Percentiles rank a stretch among this genome's conserved stretches.
Evolutionary conservation across 305 asterid genomes (phyloP).

Genomic region (Solanum chacoense): DNA sequence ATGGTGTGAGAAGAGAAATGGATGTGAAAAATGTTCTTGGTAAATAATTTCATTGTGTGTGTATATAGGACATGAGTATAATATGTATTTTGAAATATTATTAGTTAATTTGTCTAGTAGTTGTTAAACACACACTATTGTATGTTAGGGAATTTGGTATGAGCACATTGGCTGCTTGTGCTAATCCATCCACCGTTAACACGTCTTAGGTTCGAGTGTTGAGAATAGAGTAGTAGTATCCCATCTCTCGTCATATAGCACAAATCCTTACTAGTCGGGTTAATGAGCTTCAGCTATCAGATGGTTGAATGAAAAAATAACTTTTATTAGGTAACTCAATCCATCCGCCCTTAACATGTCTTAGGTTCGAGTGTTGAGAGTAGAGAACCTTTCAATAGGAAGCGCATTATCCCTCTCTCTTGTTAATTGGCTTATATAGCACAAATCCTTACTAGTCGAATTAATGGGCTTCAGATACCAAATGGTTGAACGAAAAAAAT

Average conservation of each 20-base stretch:
- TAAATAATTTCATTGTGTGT: neutral
- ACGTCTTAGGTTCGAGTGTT: neutral
- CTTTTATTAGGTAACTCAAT: too few relatives aligned
- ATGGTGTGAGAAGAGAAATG: neutral
- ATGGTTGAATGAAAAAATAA: neutral
- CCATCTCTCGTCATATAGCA: neutral
- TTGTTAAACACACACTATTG: neutral
- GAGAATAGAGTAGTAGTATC: neutral
- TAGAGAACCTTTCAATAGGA: neutral
- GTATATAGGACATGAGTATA: neutral
- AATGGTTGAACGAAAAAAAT: neutral
- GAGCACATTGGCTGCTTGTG: neutral
- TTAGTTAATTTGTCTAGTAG: neutral
- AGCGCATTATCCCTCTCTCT: neutral
- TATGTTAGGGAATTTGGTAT: neutral
- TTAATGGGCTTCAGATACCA: fast-evolving
- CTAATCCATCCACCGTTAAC: neutral
- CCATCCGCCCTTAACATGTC: too few relatives aligned
- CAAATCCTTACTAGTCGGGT: neutral
- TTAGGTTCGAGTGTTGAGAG: neutral
- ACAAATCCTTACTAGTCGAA: neutral
- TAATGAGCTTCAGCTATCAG: neutral
- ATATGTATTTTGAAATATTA: neutral
- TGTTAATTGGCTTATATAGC: neutral
- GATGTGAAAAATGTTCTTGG: neutral